These are phyloP conservation scores for Solanum arcanum DNA, from an alignment of 257 asterid genomes.

Conservation along the genomic window DNA sequence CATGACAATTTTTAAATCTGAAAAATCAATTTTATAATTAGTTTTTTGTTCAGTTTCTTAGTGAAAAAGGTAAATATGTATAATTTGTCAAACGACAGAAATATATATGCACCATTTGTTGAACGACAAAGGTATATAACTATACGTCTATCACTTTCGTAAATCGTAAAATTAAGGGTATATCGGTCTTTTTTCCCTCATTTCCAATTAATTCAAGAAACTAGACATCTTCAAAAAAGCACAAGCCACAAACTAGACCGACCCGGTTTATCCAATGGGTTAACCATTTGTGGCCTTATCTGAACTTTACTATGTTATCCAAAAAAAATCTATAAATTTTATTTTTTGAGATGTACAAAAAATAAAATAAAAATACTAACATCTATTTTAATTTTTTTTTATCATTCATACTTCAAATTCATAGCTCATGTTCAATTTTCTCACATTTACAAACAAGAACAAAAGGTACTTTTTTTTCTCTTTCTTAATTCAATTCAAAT, in stretches of 20 bases:
- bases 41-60: too few relatives aligned
- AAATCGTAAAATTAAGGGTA: neutral
- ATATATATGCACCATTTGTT: too few relatives aligned
- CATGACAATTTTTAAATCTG: too few relatives aligned
- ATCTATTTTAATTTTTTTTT: neutral
- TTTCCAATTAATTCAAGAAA: neutral
- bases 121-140: too few relatives aligned
- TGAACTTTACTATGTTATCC: constrained; percentile 1
- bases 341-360: neutral
- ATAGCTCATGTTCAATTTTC: neutral
- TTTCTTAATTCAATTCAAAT: neutral
- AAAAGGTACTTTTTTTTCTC: neutral
- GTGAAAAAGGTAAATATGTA: neutral
- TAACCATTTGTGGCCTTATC: constrained; percentile 2
- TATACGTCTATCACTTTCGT: neutral
- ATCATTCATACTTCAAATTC: neutral
- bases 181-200: neutral
- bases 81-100: too few relatives aligned
- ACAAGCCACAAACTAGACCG: neutral
- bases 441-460: neutral
- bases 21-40: too few relatives aligned
- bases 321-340: neutral
- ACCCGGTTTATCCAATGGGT: constrained; percentile 4
- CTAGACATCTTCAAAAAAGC: neutral
- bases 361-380: neutral